Conservation (phyloP, 2,329 filamentous ascomycete genomes). For the Amylocarpus encephaloides region DNA sequence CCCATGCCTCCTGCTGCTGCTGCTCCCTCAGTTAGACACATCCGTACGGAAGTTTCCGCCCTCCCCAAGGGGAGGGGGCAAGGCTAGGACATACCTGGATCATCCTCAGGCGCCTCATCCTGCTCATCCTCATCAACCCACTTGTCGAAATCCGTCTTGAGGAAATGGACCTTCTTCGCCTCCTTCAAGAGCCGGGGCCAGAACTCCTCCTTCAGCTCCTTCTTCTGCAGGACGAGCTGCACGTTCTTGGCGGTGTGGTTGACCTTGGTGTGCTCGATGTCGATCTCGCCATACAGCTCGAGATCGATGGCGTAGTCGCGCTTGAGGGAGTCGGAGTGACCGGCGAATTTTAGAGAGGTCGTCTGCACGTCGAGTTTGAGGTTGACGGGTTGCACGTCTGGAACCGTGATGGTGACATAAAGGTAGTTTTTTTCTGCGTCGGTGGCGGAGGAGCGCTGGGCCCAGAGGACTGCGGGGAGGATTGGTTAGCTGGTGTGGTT, state of each 20-base stretch:
- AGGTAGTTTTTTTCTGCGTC: constrained; percentile 88
- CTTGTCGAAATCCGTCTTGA: constrained; percentile 98
- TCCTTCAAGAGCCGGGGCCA: constrained; percentile 96
- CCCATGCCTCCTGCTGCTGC: constrained; percentile 41
- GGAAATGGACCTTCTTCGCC: constrained; percentile 80
- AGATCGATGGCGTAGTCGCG: constrained; percentile 79
- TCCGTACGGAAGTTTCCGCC: constrained; percentile 21
- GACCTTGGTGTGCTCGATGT: constrained; percentile 74
- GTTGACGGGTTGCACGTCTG: constrained; percentile 71
- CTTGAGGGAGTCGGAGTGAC: constrained; percentile 78
- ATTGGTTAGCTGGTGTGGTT: constrained; percentile 6
- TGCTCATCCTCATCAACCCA: constrained; percentile 64
- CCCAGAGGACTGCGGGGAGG: constrained; percentile 73
- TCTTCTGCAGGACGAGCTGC: constrained; percentile 91
- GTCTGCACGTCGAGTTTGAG: constrained; percentile 80
- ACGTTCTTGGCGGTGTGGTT: constrained; percentile 85
- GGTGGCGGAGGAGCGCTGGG: constrained; percentile 80
- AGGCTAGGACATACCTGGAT: constrained; percentile 51
- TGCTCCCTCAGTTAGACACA: constrained; percentile 4
- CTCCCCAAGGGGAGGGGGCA: neutral
- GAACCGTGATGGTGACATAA: constrained; percentile 84
- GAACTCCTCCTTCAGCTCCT: constrained; percentile 89
- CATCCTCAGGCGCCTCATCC: constrained; percentile 79
- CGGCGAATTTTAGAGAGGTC: constrained; percentile 71
- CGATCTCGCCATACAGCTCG: constrained; percentile 86